Evolutionary conservation across 1,284 basidiomycete genomes (phyloP).

Genomic region (Sphagnurus paluster): DNA sequence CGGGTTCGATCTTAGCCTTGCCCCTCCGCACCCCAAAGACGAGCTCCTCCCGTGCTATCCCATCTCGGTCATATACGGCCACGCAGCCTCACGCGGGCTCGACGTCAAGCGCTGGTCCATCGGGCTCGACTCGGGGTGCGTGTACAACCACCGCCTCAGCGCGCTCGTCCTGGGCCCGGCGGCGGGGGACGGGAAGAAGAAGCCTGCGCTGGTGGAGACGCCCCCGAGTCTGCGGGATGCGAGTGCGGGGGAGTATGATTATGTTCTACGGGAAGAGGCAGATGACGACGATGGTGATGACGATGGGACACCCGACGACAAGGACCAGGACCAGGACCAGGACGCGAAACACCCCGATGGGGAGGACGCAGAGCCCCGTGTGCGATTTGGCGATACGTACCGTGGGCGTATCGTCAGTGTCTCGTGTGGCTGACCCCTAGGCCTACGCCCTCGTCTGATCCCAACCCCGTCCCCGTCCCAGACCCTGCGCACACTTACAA

Average conservation of each 20-base stretch:
- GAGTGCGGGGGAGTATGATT: no score
- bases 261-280: no score
- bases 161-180: conserved; percentile 52
- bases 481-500: no score
- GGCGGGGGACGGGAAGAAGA: no score
- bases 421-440: no score
- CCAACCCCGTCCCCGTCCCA: no score
- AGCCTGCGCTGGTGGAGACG: no score
- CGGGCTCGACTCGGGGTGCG: conserved; percentile 83
- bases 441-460: no score
- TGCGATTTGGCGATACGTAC: conserved; percentile 30
- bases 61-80: conserved; percentile 81
- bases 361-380: conserved; percentile 1
- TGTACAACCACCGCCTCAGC: conserved; percentile 53
- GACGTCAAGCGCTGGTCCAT: conserved; percentile 79
- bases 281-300: not conserved
- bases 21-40: conserved; percentile 8
- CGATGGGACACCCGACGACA: conserved; percentile 4
- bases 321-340: not conserved
- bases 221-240: no score
- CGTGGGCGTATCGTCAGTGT: conserved; percentile 26
- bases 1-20: conserved; percentile 41
- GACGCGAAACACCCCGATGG: not conserved
- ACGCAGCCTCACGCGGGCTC: conserved; percentile 73
- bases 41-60: conserved; percentile 65